Evolutionary conservation across 768 basidiomycete species (phyloP).

Genomic region (Auricularia sp.): DNA sequence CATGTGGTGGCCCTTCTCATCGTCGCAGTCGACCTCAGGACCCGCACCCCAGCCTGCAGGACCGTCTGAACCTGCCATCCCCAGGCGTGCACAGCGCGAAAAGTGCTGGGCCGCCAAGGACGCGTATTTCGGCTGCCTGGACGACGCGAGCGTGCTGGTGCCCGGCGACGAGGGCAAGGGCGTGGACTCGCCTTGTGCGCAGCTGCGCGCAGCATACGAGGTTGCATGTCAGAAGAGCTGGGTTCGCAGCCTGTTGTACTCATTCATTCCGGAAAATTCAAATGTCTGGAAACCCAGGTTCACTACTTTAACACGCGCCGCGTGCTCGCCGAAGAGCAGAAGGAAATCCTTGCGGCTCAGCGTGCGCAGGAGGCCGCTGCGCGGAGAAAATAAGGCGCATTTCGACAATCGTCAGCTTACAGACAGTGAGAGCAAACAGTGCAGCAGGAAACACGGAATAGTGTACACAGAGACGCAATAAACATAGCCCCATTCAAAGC

Average conservation of each 20-base stretch:
- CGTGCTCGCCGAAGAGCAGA: slow-evolving; percentile 71
- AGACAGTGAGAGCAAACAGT: too few relatives aligned
- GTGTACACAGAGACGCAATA: too few relatives aligned
- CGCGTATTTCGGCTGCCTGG: slow-evolving; percentile 77
- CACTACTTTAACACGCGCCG: slow-evolving; percentile 92
- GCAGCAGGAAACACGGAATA: too few relatives aligned
- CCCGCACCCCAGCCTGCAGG: neutral
- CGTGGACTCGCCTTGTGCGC: slow-evolving; percentile 31
- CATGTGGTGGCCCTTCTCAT: neutral
- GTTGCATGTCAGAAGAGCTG: slow-evolving; percentile 78
- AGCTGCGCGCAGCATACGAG: slow-evolving; percentile 53
- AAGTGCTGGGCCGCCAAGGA: slow-evolving; percentile 84
- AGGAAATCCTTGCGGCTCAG: slow-evolving; percentile 46
- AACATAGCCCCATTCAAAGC: too few relatives aligned
- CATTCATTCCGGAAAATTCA: neutral
- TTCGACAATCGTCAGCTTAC: too few relatives aligned
- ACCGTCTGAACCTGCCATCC: neutral
- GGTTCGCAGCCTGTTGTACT: slow-evolving; percentile 33
- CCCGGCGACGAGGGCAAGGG: slow-evolving; percentile 59
- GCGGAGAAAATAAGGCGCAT: neutral
- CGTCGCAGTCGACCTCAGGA: neutral
- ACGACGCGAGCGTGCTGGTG: slow-evolving; percentile 54
- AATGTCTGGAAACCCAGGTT: slow-evolving; percentile 42
- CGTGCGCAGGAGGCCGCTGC: neutral
- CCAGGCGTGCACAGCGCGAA: slow-evolving; percentile 35